Evolutionary conservation across 2,329 filamentous ascomycete genomes (phyloP).

Genomic region (Periconia sp.): DNA sequence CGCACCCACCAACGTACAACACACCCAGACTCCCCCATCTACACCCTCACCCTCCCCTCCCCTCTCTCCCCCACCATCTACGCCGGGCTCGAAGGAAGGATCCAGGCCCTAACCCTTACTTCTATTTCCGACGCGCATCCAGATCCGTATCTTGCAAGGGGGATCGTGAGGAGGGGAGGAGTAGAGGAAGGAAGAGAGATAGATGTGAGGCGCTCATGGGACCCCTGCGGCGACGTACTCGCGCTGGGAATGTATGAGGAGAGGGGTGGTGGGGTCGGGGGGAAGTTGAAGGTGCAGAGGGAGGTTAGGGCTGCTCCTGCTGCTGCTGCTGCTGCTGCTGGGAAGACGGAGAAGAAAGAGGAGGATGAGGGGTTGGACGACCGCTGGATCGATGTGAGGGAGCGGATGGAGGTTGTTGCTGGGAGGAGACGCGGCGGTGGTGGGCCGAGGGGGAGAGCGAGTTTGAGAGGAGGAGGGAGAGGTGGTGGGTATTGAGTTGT

Average conservation of each 20-base stretch:
- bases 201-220: conserved; percentile 23
- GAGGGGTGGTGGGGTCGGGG: background rate
- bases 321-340: too few relatives aligned
- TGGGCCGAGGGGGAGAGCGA: too few relatives aligned
- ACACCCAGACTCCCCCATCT: conserved; percentile 48
- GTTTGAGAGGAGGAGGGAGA: too few relatives aligned
- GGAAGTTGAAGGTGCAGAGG: background rate
- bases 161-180: conserved; percentile 12
- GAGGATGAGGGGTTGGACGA: too few relatives aligned
- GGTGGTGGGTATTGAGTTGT: too few relatives aligned
- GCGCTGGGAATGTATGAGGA: conserved; percentile 50
- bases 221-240: conserved; percentile 40
- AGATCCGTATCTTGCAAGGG: conserved; percentile 41
- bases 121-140: conserved; percentile 46
- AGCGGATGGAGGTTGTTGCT: too few relatives aligned
- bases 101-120: conserved; percentile 49
- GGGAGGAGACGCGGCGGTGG: too few relatives aligned
- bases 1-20: conserved; percentile 14
- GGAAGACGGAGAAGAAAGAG: too few relatives aligned
- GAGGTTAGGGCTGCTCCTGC: too few relatives aligned
- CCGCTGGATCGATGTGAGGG: too few relatives aligned
- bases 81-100: conserved; percentile 50
- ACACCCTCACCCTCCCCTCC: conserved; percentile 51
- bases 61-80: conserved; percentile 48
- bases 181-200: conserved; percentile 22